A percentile compares a stretch with the other conserved stretches of the same genome.
Conservation (phyloP, 768 basidiomycete species). For the Amanita molliuscula region DNA sequence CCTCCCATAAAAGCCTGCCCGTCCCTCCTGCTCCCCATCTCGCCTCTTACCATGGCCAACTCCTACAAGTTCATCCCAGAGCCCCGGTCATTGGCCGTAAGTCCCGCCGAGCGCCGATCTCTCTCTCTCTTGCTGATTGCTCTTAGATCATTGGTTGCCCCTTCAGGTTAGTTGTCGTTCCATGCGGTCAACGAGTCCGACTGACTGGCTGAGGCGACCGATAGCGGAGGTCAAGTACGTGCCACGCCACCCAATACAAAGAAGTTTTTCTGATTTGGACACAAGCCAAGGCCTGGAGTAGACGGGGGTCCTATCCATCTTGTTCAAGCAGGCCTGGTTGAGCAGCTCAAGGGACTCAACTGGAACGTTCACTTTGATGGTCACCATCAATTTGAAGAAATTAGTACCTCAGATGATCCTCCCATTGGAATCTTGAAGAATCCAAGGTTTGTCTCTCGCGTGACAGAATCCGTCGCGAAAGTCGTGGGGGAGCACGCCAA, state of each 20-base stretch:
- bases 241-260: constrained; percentile 8
- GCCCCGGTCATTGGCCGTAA: constrained; percentile 72
- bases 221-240: constrained; percentile 59
- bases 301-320: constrained; percentile 85
- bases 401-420: constrained; percentile 53
- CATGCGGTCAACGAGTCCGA: constrained; percentile 5
- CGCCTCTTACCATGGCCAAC: constrained; percentile 16
- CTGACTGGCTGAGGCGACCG: constrained; percentile 1
- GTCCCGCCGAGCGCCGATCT: constrained; percentile 19
- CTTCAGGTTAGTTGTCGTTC: constrained; percentile 60
- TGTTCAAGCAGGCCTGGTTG: constrained; percentile 74
- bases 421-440: constrained; percentile 88
- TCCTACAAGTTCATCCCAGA: constrained; percentile 42
- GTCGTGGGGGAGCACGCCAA: constrained; percentile 66
- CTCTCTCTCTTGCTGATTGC: constrained; percentile 7
- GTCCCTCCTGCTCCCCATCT: not conserved
- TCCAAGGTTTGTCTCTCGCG: constrained; percentile 76
- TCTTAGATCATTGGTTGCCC: constrained; percentile 87
- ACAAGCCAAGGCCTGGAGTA: constrained; percentile 65
- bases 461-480: constrained; percentile 69
- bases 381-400: constrained; percentile 80
- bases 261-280: not conserved
- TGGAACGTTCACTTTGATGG: constrained; percentile 90
- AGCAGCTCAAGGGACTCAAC: constrained; percentile 68
- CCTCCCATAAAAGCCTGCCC: not conserved